Percentiles rank a stretch among this genome's conserved stretches.
phyloP scores from a whole-genome alignment of 2,329 filamentous ascomycete species.

The Mariannaea elegans region DNA sequence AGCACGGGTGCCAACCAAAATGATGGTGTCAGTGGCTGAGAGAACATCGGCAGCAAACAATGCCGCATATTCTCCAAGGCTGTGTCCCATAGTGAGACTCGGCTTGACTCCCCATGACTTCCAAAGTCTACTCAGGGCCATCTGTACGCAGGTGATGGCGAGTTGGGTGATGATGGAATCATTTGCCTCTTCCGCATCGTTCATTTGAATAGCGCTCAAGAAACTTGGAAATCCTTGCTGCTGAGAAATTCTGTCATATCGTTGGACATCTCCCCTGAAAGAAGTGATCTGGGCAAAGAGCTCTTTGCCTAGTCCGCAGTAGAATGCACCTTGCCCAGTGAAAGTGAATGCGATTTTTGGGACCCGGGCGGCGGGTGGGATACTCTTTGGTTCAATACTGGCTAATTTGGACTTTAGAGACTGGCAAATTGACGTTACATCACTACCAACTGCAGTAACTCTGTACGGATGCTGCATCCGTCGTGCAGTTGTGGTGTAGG shows the following conservation, averaged over 20 bases:
- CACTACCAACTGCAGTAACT: slow-evolving; percentile 54
- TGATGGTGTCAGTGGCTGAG: slow-evolving; percentile 67
- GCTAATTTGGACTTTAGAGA: slow-evolving; percentile 16
- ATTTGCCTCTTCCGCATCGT: slow-evolving; percentile 36
- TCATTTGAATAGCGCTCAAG: slow-evolving; percentile 53
- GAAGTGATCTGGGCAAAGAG: slow-evolving; percentile 43
- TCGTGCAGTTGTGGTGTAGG: slow-evolving; percentile 75
- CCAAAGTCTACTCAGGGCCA: slow-evolving; percentile 49
- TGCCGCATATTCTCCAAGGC: slow-evolving; percentile 71
- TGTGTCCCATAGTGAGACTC: slow-evolving; percentile 56
- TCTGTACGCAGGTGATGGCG: slow-evolving; percentile 49
- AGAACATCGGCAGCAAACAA: slow-evolving; percentile 67
- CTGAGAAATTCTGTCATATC: slow-evolving; percentile 44
- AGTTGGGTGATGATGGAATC: slow-evolving; percentile 47
- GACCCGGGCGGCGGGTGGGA: slow-evolving; percentile 23
- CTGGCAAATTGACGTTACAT: slow-evolving; percentile 17
- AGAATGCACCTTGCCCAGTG: slow-evolving; percentile 55
- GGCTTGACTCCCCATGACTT: slow-evolving; percentile 48
- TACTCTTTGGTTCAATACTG: slow-evolving; percentile 26
- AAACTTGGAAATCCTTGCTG: slow-evolving; percentile 50
- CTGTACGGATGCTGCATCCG: slow-evolving; percentile 68
- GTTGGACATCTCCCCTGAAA: slow-evolving; percentile 46
- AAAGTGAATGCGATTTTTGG: slow-evolving; percentile 52
- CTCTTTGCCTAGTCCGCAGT: slow-evolving; percentile 43
- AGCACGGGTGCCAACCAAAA: slow-evolving; percentile 67